Percentiles rank a stretch among this genome's conserved stretches.
phyloP scores from a whole-genome alignment of 768 basidiomycete species.

The Rhodocollybia butyracea region DNA sequence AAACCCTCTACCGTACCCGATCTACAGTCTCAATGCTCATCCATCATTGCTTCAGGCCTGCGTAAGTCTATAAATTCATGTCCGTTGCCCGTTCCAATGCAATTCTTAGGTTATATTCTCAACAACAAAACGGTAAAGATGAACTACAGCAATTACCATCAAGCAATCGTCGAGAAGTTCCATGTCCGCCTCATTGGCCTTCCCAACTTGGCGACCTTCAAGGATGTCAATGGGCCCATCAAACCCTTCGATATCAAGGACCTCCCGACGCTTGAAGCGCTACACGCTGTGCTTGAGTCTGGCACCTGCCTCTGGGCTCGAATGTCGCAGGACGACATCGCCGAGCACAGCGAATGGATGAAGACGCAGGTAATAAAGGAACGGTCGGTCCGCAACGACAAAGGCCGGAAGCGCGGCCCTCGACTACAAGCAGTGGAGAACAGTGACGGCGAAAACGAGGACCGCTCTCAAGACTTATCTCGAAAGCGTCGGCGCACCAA shows the following conservation, averaged over 20 bases:
- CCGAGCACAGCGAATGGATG: not conserved
- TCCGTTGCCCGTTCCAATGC: too few species aligned
- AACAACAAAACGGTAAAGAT: slow-evolving; percentile 4
- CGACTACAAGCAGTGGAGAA: not conserved
- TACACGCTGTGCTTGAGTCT: not conserved
- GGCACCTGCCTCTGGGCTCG: not conserved
- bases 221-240: not conserved
- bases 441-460: not conserved
- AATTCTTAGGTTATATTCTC: slow-evolving; percentile 3
- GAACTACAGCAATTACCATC: slow-evolving; percentile 16
- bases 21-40: not conserved
- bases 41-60: slow-evolving; percentile 8
- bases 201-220: slow-evolving; percentile 4
- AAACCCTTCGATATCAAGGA: not conserved
- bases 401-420: not conserved
- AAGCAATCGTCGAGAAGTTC: slow-evolving; percentile 8
- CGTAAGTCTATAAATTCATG: too few species aligned
- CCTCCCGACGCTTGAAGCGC: not conserved
- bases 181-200: slow-evolving; percentile 14
- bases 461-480: too few species aligned
- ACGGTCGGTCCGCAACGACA: not conserved
- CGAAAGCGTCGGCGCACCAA: too few species aligned
- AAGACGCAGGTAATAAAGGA: not conserved
- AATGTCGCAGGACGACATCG: not conserved
- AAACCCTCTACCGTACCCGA: not conserved